Base-by-base conservation (phyloP, 352 stramenopile species). In the Phytophthora chlamydospora region DNA sequence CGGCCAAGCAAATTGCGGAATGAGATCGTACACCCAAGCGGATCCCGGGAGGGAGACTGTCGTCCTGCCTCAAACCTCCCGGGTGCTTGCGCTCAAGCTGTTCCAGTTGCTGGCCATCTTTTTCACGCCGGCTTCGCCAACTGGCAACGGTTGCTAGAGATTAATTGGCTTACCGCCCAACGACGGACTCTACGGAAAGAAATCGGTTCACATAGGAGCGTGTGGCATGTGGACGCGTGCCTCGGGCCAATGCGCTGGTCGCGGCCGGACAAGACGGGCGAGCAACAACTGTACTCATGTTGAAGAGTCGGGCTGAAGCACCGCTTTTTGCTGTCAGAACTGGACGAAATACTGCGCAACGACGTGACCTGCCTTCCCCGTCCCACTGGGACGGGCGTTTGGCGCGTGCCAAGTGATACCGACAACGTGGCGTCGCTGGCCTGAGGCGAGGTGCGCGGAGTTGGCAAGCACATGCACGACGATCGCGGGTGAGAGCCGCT, bases 161-260 rank as follows among this genome's bases (percentile, higher is more conserved):
- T 63, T 45, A 52, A 54, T 12, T 9, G 19, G 12, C 21, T 40
- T 51, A 63, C 40, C 41, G 39, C 32, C 27, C 45, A 36, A 48
- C 27, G 7, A 49, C 17, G 16, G 14, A 7, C 56, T 83, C 73
- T 13, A 76, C 12, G 57, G 73, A 86, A 47, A 69, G 74, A 73
- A 78, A 58, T 53, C 14, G 13, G n/a, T n/a, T n/a, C 39, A 21
- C 39, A 52, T 29, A 44, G 44, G 19, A 24, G 27, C n/a, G 24
- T 52, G 16, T 17, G 17, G 57, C 44, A 29, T 32, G 45, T 24
- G 24, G 34, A 13, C 62, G 62, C 42, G 62, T 70, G 62, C 62
- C 62, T 65, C 41, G 36, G 42, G 31, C 62, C 62, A 66, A 70
- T 66, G 62, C 29, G 47, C 35, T 70, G 41, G 47, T 64, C 46